phyloP scores from a whole-genome alignment of 2,329 filamentous ascomycete genomes.

The Metarhizium anisopliae region DNA sequence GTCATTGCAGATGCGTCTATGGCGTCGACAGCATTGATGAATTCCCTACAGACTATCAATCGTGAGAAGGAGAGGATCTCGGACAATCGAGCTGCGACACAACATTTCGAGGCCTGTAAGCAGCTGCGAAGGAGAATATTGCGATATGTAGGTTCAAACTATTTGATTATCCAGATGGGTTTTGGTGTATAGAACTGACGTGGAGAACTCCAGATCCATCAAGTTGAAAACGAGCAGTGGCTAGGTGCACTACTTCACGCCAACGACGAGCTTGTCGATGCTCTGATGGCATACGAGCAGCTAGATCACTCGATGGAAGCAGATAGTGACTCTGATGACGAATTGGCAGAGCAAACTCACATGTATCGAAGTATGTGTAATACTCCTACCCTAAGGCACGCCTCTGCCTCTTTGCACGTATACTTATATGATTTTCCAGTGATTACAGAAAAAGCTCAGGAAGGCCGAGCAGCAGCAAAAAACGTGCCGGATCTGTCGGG shows the following conservation, averaged over 20 bases:
- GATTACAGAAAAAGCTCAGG: slow-evolving; percentile 43
- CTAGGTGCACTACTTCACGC: slow-evolving; percentile 85
- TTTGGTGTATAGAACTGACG: neutral
- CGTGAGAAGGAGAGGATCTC: slow-evolving; percentile 82
- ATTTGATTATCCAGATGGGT: neutral
- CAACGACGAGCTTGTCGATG: slow-evolving; percentile 91
- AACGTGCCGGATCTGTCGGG: slow-evolving; percentile 34
- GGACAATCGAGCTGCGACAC: slow-evolving; percentile 65
- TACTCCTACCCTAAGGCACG: neutral
- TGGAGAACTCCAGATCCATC: slow-evolving; percentile 55
- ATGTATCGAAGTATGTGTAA: slow-evolving; percentile 47
- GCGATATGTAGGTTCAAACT: slow-evolving; percentile 51
- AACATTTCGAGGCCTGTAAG: slow-evolving; percentile 81
- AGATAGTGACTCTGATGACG: slow-evolving; percentile 63
- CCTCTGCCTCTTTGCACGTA: neutral
- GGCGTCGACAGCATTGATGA: slow-evolving; percentile 82
- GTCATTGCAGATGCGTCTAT: slow-evolving; percentile 86
- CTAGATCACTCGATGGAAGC: slow-evolving; percentile 78
- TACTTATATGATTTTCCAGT: slow-evolving; percentile 24
- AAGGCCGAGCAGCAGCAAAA: slow-evolving; percentile 20
- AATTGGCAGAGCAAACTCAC: slow-evolving; percentile 56
- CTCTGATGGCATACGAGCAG: slow-evolving; percentile 90
- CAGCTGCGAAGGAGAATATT: slow-evolving; percentile 73
- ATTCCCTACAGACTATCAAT: slow-evolving; percentile 83
- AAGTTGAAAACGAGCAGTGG: slow-evolving; percentile 85